These are phyloP conservation scores for Spathaspora girioi DNA, from an alignment of 805 yeast genomes.

Conservation along the genomic window DNA sequence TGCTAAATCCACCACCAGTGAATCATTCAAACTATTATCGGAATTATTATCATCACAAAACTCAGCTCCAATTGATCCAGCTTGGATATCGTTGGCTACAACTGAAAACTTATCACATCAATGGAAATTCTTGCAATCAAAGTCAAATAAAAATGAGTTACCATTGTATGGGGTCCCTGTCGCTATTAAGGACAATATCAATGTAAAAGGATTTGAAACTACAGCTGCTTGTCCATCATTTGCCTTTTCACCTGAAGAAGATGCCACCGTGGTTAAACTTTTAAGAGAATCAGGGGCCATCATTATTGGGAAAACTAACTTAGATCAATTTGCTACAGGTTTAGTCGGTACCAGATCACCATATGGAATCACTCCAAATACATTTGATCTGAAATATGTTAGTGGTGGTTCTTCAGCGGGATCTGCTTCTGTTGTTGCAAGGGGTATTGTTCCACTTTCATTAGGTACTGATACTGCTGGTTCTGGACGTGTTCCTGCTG, in stretches of 20 bases:
- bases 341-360: conserved; percentile 94
- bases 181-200: conserved; percentile 94
- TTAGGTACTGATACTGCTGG: conserved; percentile 98
- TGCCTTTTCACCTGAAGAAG: conserved; percentile 62
- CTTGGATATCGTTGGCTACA: conserved; percentile 84
- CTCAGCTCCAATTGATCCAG: conserved; percentile 61
- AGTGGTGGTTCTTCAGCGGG: conserved; percentile 97
- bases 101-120: conserved; percentile 65
- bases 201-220: conserved; percentile 74
- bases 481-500: conserved; percentile 96
- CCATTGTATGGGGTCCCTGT: conserved; percentile 92
- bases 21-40: conserved; percentile 50
- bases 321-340: conserved; percentile 98
- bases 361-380: conserved; percentile 82
- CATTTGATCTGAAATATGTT: conserved; percentile 73
- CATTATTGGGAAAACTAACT: conserved; percentile 87
- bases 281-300: conserved; percentile 90
- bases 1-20: conserved; percentile 52
- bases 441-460: conserved; percentile 85
- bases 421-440: conserved; percentile 86
- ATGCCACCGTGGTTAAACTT: conserved; percentile 71
- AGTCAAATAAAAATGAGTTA: conserved; percentile 47
- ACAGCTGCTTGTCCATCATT: conserved; percentile 96
- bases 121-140: conserved; percentile 71
- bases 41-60: conserved; percentile 46